phyloP scores from a whole-genome alignment of 1,139 yeast species.

The Pichia cactophila region DNA sequence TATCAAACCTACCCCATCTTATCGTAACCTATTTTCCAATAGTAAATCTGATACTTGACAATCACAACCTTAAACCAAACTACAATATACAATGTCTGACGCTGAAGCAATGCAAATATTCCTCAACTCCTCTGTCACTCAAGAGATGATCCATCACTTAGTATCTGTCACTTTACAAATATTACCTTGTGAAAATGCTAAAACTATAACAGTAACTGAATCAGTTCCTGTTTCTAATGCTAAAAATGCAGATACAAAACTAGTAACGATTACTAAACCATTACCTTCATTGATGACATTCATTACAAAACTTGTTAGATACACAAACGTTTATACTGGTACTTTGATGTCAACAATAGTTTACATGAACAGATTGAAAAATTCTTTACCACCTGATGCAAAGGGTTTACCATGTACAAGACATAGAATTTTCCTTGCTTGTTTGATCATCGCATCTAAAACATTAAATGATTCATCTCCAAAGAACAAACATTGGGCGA shows the following conservation, averaged over 20 bases:
- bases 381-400: constrained; percentile 59
- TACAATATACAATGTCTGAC: constrained; percentile 33
- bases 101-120: constrained; percentile 50
- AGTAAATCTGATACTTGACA: too few species aligned
- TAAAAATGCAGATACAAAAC: constrained; percentile 19
- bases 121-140: constrained; percentile 51
- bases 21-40: background rate
- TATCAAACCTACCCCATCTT: background rate
- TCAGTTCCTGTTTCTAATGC: constrained; percentile 30
- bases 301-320: constrained; percentile 59
- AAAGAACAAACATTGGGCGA: constrained; percentile 71
- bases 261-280: constrained; percentile 30
- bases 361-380: constrained; percentile 53
- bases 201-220: constrained; percentile 26
- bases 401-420: constrained; percentile 73
- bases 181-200: constrained; percentile 44
- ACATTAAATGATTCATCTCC: constrained; percentile 74
- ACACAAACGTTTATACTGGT: constrained; percentile 71
- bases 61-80: background rate
- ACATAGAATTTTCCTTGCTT: constrained; percentile 67
- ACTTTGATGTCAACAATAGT: constrained; percentile 67
- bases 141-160: constrained; percentile 58
- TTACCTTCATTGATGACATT: constrained; percentile 71
- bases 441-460: constrained; percentile 64
- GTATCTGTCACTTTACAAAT: constrained; percentile 58